These are phyloP conservation scores for Albugo laibachii DNA, from an alignment of 352 stramenopile species.

Conservation along the genomic window DNA sequence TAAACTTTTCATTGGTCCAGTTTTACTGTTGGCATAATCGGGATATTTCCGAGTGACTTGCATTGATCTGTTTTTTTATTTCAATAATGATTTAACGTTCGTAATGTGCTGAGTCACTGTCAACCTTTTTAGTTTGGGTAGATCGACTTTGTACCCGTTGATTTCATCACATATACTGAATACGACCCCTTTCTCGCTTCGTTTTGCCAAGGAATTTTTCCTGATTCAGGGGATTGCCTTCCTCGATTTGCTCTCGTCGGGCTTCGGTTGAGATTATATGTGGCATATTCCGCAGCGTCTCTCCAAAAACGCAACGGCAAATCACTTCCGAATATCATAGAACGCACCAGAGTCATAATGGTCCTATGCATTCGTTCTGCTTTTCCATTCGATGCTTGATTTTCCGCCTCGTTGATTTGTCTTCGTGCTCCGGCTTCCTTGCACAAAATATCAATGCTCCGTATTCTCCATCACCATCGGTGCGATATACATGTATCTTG, in stretches of 20 bases:
- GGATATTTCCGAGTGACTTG: too few species aligned
- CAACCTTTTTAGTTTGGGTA: background rate
- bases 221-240: background rate
- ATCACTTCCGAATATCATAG: slow-evolving; percentile 12
- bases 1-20: too few species aligned
- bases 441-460: slow-evolving; percentile 13
- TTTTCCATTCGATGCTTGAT: slow-evolving; percentile 14
- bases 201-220: background rate
- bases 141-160: slow-evolving; percentile 5
- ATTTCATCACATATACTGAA: slow-evolving; percentile 4
- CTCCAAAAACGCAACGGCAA: slow-evolving; percentile 7
- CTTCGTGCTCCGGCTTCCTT: slow-evolving; percentile 5
- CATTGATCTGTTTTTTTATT: too few species aligned
- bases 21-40: too few species aligned
- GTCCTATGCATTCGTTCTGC: slow-evolving; percentile 14
- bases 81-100: too few species aligned
- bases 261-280: background rate
- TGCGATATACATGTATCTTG: background rate
- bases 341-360: slow-evolving; percentile 12
- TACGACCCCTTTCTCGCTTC: slow-evolving; percentile 1
- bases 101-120: background rate
- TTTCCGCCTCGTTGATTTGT: slow-evolving; percentile 9
- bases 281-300: background rate
- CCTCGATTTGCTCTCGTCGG: background rate
- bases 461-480: slow-evolving; percentile 9